Evolutionary conservation across 208 protist genomes (phyloP).

Genomic region (Crithidia acanthocephali): DNA sequence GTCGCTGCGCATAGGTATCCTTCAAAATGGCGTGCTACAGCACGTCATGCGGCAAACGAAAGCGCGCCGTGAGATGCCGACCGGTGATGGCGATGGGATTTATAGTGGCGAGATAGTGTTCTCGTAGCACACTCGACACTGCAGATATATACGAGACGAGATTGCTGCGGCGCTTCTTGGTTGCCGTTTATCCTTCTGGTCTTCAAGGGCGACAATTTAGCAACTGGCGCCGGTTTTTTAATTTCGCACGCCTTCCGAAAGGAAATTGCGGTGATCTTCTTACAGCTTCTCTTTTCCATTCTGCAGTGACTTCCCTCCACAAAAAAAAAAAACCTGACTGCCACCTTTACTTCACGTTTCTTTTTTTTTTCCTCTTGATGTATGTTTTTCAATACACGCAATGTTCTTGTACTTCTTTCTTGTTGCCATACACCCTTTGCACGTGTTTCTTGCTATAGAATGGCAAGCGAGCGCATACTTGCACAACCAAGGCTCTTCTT

Average conservation of each 20-base stretch:
- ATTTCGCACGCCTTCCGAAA: too few relatives aligned
- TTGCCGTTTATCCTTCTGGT: too few relatives aligned
- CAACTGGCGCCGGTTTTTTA: background rate
- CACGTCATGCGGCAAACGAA: constrained; percentile 85
- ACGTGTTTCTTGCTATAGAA: background rate
- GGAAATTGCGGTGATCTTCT: too few relatives aligned
- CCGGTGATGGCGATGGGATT: constrained; percentile 20
- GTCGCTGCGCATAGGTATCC: constrained; percentile 87
- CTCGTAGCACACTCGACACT: constrained; percentile 3
- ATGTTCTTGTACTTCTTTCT: constrained; percentile 21
- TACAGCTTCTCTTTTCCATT: too few relatives aligned
- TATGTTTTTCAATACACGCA: constrained; percentile 13
- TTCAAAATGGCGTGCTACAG: constrained; percentile 90
- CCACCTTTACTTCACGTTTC: constrained; percentile 13
- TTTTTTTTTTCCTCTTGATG: constrained; percentile 23
- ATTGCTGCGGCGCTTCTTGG: too few relatives aligned
- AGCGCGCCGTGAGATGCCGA: constrained; percentile 55
- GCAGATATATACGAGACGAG: background rate
- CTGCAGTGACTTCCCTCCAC: too few relatives aligned
- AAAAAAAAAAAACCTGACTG: too few relatives aligned
- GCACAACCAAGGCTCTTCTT: background rate
- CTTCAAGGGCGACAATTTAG: too few relatives aligned
- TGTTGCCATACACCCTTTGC: background rate
- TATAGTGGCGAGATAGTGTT: constrained; percentile 34
- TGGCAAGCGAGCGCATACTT: background rate